Percentiles rank a stretch among this genome's conserved stretches.
These are phyloP conservation scores for Aegilops speltoides DNA, from an alignment of 176 grass and related monocot genomes.

Conservation along the genomic window DNA sequence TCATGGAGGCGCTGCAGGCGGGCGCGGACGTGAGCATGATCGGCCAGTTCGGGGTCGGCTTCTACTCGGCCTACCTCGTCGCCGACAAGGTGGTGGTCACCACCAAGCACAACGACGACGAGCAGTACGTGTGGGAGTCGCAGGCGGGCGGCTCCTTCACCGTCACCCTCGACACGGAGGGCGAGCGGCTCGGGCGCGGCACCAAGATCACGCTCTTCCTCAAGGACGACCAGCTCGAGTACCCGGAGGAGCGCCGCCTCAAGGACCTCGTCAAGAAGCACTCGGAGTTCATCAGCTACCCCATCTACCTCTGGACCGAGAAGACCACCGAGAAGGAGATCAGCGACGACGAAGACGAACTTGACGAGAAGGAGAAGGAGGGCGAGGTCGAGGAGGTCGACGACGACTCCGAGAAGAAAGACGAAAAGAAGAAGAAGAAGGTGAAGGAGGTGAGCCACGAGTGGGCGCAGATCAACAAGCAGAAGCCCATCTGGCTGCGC, in stretches of 20 bases:
- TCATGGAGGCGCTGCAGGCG: constrained; percentile 62
- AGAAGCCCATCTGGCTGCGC: constrained; percentile 69
- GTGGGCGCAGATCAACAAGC: constrained; percentile 64
- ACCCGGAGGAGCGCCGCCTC: constrained; percentile 50
- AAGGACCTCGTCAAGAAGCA: constrained; percentile 80
- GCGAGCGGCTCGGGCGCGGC: constrained; percentile 55
- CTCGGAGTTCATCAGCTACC: constrained; percentile 72
- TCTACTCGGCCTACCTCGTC: constrained; percentile 66
- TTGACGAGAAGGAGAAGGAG: constrained; percentile 7
- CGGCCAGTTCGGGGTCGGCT: constrained; percentile 63
- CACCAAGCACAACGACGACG: constrained; percentile 81
- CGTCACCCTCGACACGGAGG: constrained; percentile 37
- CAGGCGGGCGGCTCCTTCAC: constrained; percentile 65
- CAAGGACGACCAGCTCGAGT: constrained; percentile 73
- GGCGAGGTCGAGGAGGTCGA: constrained; percentile 41
- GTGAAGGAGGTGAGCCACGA: constrained; percentile 55
- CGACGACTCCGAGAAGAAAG: background rate
- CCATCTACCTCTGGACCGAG: constrained; percentile 65
- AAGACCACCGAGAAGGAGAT: constrained; percentile 69
- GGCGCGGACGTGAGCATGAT: constrained; percentile 68
- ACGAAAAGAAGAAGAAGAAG: constrained; percentile 42
- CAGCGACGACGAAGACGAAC: constrained; percentile 54
- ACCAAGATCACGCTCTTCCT: constrained; percentile 67
- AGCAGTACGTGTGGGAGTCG: constrained; percentile 75
- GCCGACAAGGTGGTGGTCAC: constrained; percentile 66